Evolutionary conservation across 179 eudicot species (phyloP), one percentile per base, ranked within the genome.

Genomic region (Corrigiola litoralis): DNA sequence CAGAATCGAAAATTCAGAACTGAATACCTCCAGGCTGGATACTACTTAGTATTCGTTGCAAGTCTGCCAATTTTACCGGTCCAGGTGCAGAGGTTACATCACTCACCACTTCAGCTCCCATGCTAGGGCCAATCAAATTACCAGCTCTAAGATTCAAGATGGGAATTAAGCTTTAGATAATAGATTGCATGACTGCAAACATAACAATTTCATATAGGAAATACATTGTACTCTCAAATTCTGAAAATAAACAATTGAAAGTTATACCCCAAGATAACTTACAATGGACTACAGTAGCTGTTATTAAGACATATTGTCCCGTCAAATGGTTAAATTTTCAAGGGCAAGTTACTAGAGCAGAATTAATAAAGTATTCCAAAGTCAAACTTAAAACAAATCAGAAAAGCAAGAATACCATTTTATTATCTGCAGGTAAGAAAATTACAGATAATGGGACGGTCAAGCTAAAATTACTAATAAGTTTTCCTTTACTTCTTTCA

Each of bases 11-110:
- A 55, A 20, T 24, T 23, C 48, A 41, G 28, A 41, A 57, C 16
- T 51, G 44, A 18, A 68, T 76, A 88, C 99, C 99, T 72, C 84
- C 58, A 24, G 94, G 71, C 5, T 87, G 92, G 59, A 94, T 85
- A 77, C 81, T 91, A 79, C 95, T 94, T 61, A 94, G 74, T 72
- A 94, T 88, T 79, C 97, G 85, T 71, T 91, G 99, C 66, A 94
- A 76, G 81, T 94, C 99, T 17, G 87, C 78, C 83, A 94, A 65
- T 70, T 87, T 87, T 68, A 92, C 98, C 20, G 94, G 98, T 53
- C 99, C 97, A 47, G 79, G 81, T 25, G 98, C 84, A 69, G 99
- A 94, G 66, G 91, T 80, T 23, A 86, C 96, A 69, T 90, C 95
- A 77, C 97, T 86, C 33, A 79, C 80, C 61, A 78, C 82, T 80